These are phyloP conservation scores for Kodamaea suecica DNA, from an alignment of 1,139 yeast species.

Conservation along the genomic window DNA sequence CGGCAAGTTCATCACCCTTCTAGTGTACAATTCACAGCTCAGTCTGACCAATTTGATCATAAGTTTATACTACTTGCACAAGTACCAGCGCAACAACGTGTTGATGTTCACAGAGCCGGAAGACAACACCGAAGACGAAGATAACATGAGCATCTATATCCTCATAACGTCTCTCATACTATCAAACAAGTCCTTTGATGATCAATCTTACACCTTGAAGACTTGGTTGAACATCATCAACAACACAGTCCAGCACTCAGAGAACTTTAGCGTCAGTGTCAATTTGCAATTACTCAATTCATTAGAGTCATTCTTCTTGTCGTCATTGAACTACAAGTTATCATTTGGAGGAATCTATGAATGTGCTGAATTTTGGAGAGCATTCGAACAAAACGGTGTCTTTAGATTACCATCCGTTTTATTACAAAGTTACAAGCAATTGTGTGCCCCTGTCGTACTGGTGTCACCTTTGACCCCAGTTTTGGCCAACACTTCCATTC, in stretches of 20 bases:
- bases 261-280: conserved; percentile 7
- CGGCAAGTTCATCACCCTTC: conserved; percentile 17
- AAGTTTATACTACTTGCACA: conserved; percentile 29
- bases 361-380: conserved; percentile 27
- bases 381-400: conserved; percentile 9
- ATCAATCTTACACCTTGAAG: conserved; percentile 50
- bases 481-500: no score
- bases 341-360: conserved; percentile 23
- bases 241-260: conserved; percentile 11
- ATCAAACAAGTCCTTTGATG: conserved; percentile 49
- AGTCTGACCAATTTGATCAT: conserved; percentile 30
- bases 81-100: conserved; percentile 20
- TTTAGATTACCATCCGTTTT: conserved; percentile 21
- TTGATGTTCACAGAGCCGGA: conserved; percentile 13
- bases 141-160: conserved; percentile 24
- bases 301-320: conserved; percentile 31
- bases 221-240: conserved; percentile 41
- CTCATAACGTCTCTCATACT: conserved; percentile 38
- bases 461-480: not conserved
- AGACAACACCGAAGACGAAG: conserved; percentile 17
- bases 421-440: conserved; percentile 9
- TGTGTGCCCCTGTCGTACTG: not conserved
- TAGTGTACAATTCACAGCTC: conserved; percentile 30
- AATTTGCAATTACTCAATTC: conserved; percentile 24
- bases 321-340: conserved; percentile 28